Evolutionary conservation across 768 basidiomycete genomes (phyloP), one percentile per base, ranked within the genome.

Genomic region (Mycena pura): DNA sequence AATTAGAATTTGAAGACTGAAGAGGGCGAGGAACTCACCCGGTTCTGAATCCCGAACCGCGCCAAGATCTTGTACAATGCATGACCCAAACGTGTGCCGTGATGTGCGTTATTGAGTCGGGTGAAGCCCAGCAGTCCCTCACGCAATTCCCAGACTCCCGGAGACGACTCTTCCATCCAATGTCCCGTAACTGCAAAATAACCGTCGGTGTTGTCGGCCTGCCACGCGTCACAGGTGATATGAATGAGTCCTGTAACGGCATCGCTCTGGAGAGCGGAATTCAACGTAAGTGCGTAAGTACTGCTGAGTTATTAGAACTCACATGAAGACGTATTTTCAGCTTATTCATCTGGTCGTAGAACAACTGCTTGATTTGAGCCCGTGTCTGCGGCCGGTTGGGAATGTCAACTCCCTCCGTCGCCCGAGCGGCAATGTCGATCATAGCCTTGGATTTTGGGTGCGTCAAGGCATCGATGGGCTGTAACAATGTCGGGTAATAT

Each of bases 161-260:
- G 56, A 1, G 22, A 10, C 1, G 13, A 31, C 60, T 77, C 73
- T 29, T 78, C 73, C 32, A 78, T 74, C 76, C 78, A 80, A 49
- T 77, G 74, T 0, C 69, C 75, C 0, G 73, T 80, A 2, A 77
- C 74, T 0, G 72, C 77, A 64, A 77, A 77, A 60, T 80, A 81
- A 0, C 63, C 72, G 61, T 80, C 76, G 0, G 60, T 55, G 59
- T 75, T 78, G 9, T 29, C 48, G 2, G 78, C 78, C 44, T 77
- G 76, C 79, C 78, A 80, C 17, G 69, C 76, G 64, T 80, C 73
- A 63, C 77, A 77, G 11, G 78, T 81, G 17, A 76, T 38, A 38
- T 68, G 74, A 44, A 77, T 64, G 13, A 36, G n/a, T 4, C 75
- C 76, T 7, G 32, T 55, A 0, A 72, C 70, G 11, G 27, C 17